Percentiles rank a stretch among this genome's conserved stretches.
phyloP scores from a whole-genome alignment of 352 stramenopile species.

The Phytophthora tentaculata region DNA sequence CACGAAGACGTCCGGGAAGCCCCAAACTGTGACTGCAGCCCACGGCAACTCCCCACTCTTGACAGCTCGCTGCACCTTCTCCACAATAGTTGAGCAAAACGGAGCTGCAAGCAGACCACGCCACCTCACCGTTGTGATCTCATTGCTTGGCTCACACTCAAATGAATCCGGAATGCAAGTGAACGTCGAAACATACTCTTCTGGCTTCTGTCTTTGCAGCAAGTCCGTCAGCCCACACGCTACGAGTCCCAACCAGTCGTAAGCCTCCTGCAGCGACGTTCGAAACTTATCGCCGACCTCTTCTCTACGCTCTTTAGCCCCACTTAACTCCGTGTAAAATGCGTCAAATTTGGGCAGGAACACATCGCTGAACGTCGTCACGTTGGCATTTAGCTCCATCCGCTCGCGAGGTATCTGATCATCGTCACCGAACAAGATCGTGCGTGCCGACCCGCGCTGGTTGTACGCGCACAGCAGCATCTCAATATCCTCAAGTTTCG shows the following conservation, averaged over 20 bases:
- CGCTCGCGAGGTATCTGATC: constrained; percentile 64
- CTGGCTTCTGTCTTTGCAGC: constrained; percentile 52
- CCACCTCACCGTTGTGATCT: constrained; percentile 72
- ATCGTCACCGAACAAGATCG: constrained; percentile 77
- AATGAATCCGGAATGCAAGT: constrained; percentile 49
- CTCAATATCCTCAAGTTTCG: constrained; percentile 59
- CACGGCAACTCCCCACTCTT: constrained; percentile 59
- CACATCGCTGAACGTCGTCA: constrained; percentile 51
- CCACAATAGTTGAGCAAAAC: constrained; percentile 62
- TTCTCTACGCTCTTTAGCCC: constrained; percentile 6
- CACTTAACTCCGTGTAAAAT: constrained; percentile 39
- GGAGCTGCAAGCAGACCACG: constrained; percentile 67
- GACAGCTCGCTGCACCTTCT: constrained; percentile 57
- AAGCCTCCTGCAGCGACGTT: constrained; percentile 52
- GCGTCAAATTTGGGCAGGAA: constrained; percentile 62
- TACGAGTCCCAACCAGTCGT: constrained; percentile 84
- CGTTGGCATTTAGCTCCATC: constrained; percentile 61
- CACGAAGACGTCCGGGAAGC: constrained; percentile 73
- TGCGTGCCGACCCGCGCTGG: constrained; percentile 59
- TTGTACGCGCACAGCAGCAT: constrained; percentile 85
- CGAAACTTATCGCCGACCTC: constrained; percentile 35
- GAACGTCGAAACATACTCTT: constrained; percentile 87
- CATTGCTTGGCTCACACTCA: constrained; percentile 35
- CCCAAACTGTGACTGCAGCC: constrained; percentile 81
- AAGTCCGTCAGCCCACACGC: constrained; percentile 64